Evolutionary conservation across 2,329 filamentous ascomycete species (phyloP), one percentile per base, ranked within the genome.

Genomic region (Camillea tinctor): DNA sequence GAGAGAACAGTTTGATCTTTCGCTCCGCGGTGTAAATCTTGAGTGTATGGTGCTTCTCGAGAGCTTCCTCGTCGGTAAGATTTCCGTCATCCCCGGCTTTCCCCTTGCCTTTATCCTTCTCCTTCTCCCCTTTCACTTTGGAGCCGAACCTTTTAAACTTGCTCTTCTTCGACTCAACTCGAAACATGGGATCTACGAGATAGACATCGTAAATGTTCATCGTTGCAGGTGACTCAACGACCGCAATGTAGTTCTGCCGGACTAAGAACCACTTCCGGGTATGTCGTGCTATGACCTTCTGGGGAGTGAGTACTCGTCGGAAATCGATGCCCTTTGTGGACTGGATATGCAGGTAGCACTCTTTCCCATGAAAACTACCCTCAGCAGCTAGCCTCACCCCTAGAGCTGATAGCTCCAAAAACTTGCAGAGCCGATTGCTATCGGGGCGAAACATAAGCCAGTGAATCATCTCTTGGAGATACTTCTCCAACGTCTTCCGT

Each of bases 201-300:
- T 97, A 98, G 21, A 99, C 95, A 76, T 99, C 96, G 73, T 97
- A 97, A 36, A 98, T 96, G 70, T 97, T 94, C 90, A 98, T 96
- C 69, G 96, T 96, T 74, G 98, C 94, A 0, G 95, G 95, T 0
- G 95, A 97, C 73, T 98, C 94, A n/a, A 98, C 93, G 68, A 94
- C 97, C 51, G 97, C 94, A 61, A 99, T 89, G 71, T 99, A 99
- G 78, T 93, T 98, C 75, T 98, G 93, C 55, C 95, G 84, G n/a
- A 99, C 93, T 20, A 98, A 81, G 73, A 99, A 99, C 95, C 95
- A 99, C 74, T 97, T 97, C 19, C 93, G 92, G 62, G 87, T 90
- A 75, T 97, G 93, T 13, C 93, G 86, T 56, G 88, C 87, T 71
- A 93, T 91, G 64, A 97, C 84, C 69, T 93, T 88, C 55, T 86